Evolutionary conservation across 176 grass and related monocot species (phyloP).

Genomic region (Oryza australiensis): DNA sequence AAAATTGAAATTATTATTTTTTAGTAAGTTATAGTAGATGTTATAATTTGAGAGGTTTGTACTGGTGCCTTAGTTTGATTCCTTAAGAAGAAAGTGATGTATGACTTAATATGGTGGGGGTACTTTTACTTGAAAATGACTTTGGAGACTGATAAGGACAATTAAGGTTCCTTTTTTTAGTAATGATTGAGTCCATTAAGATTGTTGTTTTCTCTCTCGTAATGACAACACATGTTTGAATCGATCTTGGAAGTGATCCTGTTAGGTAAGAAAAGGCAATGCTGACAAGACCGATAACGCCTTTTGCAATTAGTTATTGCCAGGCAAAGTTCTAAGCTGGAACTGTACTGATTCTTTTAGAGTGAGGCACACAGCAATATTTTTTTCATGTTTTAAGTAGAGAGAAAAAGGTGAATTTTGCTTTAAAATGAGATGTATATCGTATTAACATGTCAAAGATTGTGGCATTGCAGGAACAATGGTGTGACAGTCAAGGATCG

Average conservation of each 20-base stretch:
- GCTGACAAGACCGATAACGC: slow-evolving; percentile 30
- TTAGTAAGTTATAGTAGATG: not conserved
- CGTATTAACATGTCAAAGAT: not conserved
- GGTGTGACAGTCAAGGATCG: slow-evolving; percentile 70
- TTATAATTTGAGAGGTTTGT: not conserved
- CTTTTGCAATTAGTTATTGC: slow-evolving; percentile 13
- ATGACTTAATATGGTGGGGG: slow-evolving; percentile 7
- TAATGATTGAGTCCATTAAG: slow-evolving; percentile 38
- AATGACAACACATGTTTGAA: slow-evolving; percentile 28
- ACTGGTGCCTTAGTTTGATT: not conserved
- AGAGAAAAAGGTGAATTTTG: not conserved
- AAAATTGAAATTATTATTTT: not conserved
- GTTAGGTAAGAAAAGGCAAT: slow-evolving; percentile 41
- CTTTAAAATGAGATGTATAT: not conserved
- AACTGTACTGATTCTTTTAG: not conserved
- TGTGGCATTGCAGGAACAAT: slow-evolving; percentile 52
- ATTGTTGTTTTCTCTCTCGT: slow-evolving; percentile 22
- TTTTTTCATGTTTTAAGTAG: not conserved
- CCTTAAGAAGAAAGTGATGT: slow-evolving; percentile 1
- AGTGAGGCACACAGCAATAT: not conserved
- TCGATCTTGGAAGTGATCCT: slow-evolving; percentile 31
- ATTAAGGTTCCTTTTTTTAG: slow-evolving; percentile 20
- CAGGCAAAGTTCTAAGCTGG: not conserved
- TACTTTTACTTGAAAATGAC: slow-evolving; percentile 45
- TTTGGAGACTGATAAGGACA: slow-evolving; percentile 33